Percentiles rank a stretch among this genome's conserved stretches.
Conservation (phyloP, 805 yeast species). For the Helenozyma baotianmanensis region DNA sequence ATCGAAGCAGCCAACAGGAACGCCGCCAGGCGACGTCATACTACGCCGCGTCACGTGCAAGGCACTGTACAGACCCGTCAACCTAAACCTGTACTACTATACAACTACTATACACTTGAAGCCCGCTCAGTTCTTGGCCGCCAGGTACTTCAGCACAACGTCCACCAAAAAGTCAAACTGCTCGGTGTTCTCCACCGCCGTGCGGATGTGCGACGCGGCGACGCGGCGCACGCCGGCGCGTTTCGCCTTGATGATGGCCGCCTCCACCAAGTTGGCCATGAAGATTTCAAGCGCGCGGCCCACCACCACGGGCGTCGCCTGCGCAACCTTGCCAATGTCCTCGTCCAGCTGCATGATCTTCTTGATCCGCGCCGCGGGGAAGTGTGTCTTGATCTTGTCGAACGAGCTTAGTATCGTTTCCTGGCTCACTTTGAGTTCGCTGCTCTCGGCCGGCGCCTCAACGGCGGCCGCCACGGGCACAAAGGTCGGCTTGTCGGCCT, state of each 20-base stretch:
- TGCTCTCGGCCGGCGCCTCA: background rate
- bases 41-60: no score
- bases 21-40: no score
- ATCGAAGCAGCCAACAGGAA: no score
- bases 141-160: constrained; percentile 57
- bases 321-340: constrained; percentile 97
- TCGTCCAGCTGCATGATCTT: constrained; percentile 97
- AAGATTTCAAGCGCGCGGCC: constrained; percentile 93
- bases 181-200: constrained; percentile 80
- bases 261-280: constrained; percentile 83
- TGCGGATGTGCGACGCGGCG: constrained; percentile 74
- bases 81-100: no score
- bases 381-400: constrained; percentile 67
- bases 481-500: constrained; percentile 11
- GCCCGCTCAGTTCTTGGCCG: constrained; percentile 23
- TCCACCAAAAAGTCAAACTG: constrained; percentile 91
- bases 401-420: constrained; percentile 32
- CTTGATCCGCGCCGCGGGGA: constrained; percentile 91
- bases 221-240: constrained; percentile 73
- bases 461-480: background rate
- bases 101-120: constrained; percentile 14
- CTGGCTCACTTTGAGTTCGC: constrained; percentile 22
- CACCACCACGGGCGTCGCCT: constrained; percentile 97
- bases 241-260: constrained; percentile 73
- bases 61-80: no score